Conservation (phyloP, 2,329 filamentous ascomycete species). For the Fusarium newnesense region DNA sequence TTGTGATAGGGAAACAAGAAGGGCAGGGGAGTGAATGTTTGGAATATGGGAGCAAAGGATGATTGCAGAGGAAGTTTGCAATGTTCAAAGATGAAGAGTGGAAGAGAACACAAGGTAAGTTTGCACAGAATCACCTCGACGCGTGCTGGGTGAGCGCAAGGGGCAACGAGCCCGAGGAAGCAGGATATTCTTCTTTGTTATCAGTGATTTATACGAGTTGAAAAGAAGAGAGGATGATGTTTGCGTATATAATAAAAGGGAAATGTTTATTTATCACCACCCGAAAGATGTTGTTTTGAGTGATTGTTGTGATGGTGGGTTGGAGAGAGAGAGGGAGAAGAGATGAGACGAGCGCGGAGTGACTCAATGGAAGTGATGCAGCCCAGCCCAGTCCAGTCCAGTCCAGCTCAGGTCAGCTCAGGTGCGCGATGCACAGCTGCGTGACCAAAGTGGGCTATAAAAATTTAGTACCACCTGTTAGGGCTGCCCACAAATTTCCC, state of each 20-base stretch:
- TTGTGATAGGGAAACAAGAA: not conserved
- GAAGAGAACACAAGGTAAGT: not conserved
- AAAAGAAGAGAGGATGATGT: not conserved
- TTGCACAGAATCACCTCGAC: not conserved
- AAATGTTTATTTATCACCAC: not conserved
- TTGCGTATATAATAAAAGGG: not conserved
- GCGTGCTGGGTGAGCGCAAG: not conserved
- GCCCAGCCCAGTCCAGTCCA: not conserved
- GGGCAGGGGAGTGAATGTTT: not conserved
- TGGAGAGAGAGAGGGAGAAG: conserved; percentile 3
- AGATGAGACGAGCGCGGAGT: not conserved
- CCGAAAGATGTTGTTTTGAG: not conserved
- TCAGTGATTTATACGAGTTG: not conserved
- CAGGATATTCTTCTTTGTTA: not conserved
- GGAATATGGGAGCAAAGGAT: not conserved
- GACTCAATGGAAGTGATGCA: not conserved
- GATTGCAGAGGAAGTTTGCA: not conserved
- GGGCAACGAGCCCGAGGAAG: not conserved
- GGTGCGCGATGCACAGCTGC: not conserved
- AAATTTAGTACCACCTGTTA: conserved; percentile 1
- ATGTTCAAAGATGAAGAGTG: not conserved
- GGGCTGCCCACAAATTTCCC: not conserved
- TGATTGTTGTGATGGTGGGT: not conserved
- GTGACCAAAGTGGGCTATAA: not conserved
- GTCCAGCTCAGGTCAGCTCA: not conserved